Conservation (phyloP, 257 asterid genomes). For the Rehmannia glutinosa region DNA sequence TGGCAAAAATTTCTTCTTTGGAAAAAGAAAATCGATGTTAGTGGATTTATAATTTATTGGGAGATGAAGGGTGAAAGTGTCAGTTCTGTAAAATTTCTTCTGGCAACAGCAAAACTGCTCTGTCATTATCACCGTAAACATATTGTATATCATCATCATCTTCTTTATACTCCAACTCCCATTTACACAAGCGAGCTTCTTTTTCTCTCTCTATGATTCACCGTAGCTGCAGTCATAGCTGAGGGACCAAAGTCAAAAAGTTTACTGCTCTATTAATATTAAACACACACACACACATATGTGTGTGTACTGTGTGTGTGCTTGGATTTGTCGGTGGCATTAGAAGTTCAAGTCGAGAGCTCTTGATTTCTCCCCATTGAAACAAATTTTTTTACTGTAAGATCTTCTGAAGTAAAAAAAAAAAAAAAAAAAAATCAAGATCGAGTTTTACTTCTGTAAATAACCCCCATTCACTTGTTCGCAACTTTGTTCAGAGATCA, state of each 20-base stretch:
- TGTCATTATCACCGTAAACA: too few species aligned
- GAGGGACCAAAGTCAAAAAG: constrained; percentile 3
- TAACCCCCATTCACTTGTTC: constrained; percentile 18
- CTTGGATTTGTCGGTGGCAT: constrained; percentile 26
- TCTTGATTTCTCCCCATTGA: background rate
- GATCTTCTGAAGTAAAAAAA: constrained; percentile 20
- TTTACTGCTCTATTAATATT: background rate
- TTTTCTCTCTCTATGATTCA: constrained; percentile 12
- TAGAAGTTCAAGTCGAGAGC: constrained; percentile 7
- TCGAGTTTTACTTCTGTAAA: constrained; percentile 14
- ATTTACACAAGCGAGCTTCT: too few species aligned
- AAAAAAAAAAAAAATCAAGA: constrained; percentile 16
- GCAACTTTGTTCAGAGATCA: constrained; percentile 4
- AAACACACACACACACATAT: background rate
- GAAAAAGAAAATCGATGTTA: too few species aligned
- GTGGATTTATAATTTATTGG: too few species aligned
- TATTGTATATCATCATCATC: too few species aligned
- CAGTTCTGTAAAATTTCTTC: too few species aligned
- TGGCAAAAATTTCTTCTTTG: too few species aligned
- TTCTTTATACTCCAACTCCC: too few species aligned
- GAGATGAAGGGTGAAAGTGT: too few species aligned
- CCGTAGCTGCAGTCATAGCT: constrained; percentile 9
- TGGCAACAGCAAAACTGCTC: too few species aligned
- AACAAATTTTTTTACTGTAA: background rate
- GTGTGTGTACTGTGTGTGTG: background rate